A percentile compares a stretch with the other conserved stretches of the same genome.
Conservation (phyloP, 2,329 filamentous ascomycete genomes). For the Aspergillus sp. region DNA sequence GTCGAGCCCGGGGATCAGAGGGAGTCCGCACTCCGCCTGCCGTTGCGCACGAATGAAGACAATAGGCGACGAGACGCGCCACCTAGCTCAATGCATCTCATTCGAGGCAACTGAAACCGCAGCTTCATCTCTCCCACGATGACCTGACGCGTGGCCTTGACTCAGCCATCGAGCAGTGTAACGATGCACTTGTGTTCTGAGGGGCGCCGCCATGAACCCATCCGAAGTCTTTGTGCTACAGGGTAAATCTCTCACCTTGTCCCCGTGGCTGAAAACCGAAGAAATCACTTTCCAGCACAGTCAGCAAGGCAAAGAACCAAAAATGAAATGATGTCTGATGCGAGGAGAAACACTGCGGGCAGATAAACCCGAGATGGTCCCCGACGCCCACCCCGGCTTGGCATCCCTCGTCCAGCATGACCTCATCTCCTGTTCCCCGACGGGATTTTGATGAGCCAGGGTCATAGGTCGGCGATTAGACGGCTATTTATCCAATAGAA, state of each 20-base stretch:
- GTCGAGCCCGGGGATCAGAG: conserved; percentile 2
- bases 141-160: neutral
- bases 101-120: too few species aligned
- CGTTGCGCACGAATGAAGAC: too few species aligned
- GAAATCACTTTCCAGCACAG: neutral
- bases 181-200: conserved; percentile 5
- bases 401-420: neutral
- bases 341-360: neutral
- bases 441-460: neutral
- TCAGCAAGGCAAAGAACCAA: neutral
- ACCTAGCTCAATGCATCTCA: too few species aligned
- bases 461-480: neutral
- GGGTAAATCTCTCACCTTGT: neutral
- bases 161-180: neutral
- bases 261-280: neutral
- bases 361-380: conserved; percentile 17
- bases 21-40: too few species aligned
- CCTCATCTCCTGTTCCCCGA: neutral
- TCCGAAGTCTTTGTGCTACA: neutral
- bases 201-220: neutral
- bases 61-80: too few species aligned
- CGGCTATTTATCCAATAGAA: neutral
- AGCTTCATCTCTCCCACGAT: neutral
- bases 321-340: neutral
- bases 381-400: conserved; percentile 10